Percentiles rank a stretch among this genome's conserved stretches.
These are phyloP conservation scores for Drechslerella dactyloides DNA, from an alignment of 2,329 filamentous ascomycete species.

Conservation along the genomic window DNA sequence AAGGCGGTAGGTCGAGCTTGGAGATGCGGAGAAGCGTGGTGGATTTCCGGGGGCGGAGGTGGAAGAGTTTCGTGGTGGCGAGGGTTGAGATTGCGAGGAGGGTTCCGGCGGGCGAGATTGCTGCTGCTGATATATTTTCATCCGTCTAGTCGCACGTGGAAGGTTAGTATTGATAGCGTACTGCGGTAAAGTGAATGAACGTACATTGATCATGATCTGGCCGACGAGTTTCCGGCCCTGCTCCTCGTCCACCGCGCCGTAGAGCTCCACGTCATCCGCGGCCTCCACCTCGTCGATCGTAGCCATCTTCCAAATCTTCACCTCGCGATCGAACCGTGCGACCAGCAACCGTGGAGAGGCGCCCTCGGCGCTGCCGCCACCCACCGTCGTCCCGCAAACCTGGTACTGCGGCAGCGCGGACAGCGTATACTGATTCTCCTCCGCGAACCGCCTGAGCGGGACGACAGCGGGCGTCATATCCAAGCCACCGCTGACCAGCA, in stretches of 20 bases:
- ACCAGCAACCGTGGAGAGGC: slow-evolving; percentile 72
- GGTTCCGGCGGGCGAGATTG: slow-evolving; percentile 73
- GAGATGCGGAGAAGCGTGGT: slow-evolving; percentile 36
- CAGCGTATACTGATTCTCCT: slow-evolving; percentile 80
- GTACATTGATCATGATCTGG: slow-evolving; percentile 66
- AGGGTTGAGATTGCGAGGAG: slow-evolving; percentile 78
- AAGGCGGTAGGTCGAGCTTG: slow-evolving; percentile 38
- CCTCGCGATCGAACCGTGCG: slow-evolving; percentile 89
- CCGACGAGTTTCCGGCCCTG: slow-evolving; percentile 68
- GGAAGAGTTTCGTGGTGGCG: slow-evolving; percentile 78
- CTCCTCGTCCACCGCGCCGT: slow-evolving; percentile 59
- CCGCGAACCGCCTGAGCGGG: slow-evolving; percentile 76
- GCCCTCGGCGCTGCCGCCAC: slow-evolving; percentile 57
- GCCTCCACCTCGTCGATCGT: slow-evolving; percentile 61
- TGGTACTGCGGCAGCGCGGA: slow-evolving; percentile 82
- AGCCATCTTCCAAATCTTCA: slow-evolving; percentile 77
- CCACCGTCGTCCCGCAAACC: slow-evolving; percentile 71
- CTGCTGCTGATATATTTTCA: slow-evolving; percentile 78
- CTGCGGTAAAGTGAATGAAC: too few species aligned
- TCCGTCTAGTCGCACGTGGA: slow-evolving; percentile 68
- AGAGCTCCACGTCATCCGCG: slow-evolving; percentile 56
- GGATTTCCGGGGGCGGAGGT: slow-evolving; percentile 64
- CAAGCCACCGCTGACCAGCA: slow-evolving; percentile 88
- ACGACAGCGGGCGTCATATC: slow-evolving; percentile 83
- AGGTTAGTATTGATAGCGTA: neutral